Percentiles rank a stretch among this genome's conserved stretches.
phyloP scores from a whole-genome alignment of 1,284 basidiomycete species.

The Irpex rosettiformis region DNA sequence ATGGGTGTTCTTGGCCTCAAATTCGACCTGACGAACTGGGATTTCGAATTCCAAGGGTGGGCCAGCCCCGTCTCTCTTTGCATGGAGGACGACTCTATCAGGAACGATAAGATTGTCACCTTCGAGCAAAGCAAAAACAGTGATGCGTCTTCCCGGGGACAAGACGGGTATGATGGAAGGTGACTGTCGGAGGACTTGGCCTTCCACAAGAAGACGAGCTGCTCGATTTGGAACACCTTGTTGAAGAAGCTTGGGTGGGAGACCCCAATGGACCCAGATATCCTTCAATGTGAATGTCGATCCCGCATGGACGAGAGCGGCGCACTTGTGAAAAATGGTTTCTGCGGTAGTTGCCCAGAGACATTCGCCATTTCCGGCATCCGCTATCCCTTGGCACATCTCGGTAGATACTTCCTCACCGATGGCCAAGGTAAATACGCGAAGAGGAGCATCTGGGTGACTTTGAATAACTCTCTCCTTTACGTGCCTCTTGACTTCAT shows the following conservation, averaged over 20 bases:
- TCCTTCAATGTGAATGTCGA: conserved; percentile 40
- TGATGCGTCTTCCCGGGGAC: conserved; percentile 9
- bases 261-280: conserved; percentile 48
- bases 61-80: conserved; percentile 8
- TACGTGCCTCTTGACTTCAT: conserved; percentile 1
- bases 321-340: conserved; percentile 45
- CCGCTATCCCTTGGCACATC: conserved; percentile 47
- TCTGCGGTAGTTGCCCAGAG: conserved; percentile 42
- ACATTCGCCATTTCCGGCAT: conserved; percentile 44
- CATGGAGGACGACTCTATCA: conserved; percentile 6
- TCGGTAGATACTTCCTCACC: conserved; percentile 45
- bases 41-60: conserved; percentile 7
- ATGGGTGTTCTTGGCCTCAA: conserved; percentile 3
- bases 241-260: conserved; percentile 14
- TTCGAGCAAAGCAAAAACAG: conserved; percentile 13
- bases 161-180: conserved; percentile 3
- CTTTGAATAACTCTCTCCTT: conserved; percentile 6
- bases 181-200: conserved; percentile 2
- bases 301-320: conserved; percentile 46
- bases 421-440: conserved; percentile 56
- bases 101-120: background rate
- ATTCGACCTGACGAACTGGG: conserved; percentile 12
- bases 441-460: conserved; percentile 29
- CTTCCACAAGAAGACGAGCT: background rate
- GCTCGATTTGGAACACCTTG: background rate